Base-by-base conservation (phyloP, 148 eudicot genomes). In the Vaccinium darrowii region DNA sequence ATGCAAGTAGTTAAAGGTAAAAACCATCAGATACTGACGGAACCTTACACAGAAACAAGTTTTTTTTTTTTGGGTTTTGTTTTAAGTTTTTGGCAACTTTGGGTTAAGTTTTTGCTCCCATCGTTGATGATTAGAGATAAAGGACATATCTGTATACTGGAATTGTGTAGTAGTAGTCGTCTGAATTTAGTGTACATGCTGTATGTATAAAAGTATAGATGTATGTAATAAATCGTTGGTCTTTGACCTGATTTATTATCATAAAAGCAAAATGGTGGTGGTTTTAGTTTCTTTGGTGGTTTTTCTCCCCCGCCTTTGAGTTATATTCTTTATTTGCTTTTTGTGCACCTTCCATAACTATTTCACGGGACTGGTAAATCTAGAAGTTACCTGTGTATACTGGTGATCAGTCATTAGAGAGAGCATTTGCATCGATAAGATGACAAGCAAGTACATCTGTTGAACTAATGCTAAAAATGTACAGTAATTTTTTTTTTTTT, bases 141-240 rank as follows among this genome's bases (percentile, higher is more conserved):
- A 12, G n/a, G 36, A 25, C 73, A 67, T 13, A 67, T 12, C 36
- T 27, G 73, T 67, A 67, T 67, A 67, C 23, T 67, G 73, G 36
- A 67, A 67, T 67, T 23, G 73, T 67, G 73, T 67, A 67, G 73
- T 67, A 67, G 73, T 67, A 23, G 30, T 63, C 71, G 25, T 39
- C 36, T 67, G 73, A 67, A 11, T 11, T 67, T 67, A 67, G 73
- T 67, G 73, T 67, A 67, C 11, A 67, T 67, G 73, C 36, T 25
- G 27, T 25, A 67, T 67, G 73, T 67, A 67, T 25, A 67, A 9
- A 67, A 12, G 36, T 7, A 60, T 60, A 2, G 9, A 12, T 65
- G 30, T 23, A 65, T 67, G 73, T 67, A 67, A 67, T 23, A 27
- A 67, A 25, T n/a, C 21, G 5, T 62, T 63, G 8, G 16, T 67